Conservation (phyloP, 768 basidiomycete genomes). For the Cystofilobasidium ferigula region DNA sequence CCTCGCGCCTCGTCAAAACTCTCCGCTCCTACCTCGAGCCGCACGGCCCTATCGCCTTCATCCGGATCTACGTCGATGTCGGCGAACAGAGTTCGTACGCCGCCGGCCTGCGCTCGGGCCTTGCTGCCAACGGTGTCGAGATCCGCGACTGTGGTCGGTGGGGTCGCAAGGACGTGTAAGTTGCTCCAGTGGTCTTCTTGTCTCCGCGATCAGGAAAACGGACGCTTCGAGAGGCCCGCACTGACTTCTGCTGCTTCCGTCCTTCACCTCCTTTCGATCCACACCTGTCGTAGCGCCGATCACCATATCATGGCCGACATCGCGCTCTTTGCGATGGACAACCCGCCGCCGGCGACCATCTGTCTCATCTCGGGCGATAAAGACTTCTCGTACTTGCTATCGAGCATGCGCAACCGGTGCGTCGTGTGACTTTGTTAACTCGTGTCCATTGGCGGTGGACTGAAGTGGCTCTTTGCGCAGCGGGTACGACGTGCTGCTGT, state of each 20-base stretch:
- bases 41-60: conserved; percentile 10
- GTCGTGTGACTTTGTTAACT: not conserved
- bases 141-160: conserved; percentile 20
- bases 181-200: not conserved
- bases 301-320: conserved; percentile 21
- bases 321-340: conserved; percentile 8
- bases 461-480: too few species aligned
- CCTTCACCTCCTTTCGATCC: not conserved
- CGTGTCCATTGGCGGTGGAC: too few species aligned
- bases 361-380: conserved; percentile 21
- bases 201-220: not conserved
- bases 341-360: conserved; percentile 14
- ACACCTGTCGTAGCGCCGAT: conserved; percentile 8
- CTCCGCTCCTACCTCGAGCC: conserved; percentile 8
- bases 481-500: not conserved
- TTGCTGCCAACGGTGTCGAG: conserved; percentile 18
- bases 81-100: conserved; percentile 16
- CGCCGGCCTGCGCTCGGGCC: conserved; percentile 14
- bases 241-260: not conserved
- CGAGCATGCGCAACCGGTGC: conserved; percentile 12
- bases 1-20: conserved; percentile 4
- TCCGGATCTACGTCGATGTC: conserved; percentile 17
- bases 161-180: conserved; percentile 16
- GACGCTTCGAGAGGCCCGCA: not conserved
- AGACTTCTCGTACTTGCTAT: conserved; percentile 20